Evolutionary conservation across 2,329 filamentous ascomycete species (phyloP), one percentile per base, ranked within the genome.

Genomic region (Diaporthe batatas): DNA sequence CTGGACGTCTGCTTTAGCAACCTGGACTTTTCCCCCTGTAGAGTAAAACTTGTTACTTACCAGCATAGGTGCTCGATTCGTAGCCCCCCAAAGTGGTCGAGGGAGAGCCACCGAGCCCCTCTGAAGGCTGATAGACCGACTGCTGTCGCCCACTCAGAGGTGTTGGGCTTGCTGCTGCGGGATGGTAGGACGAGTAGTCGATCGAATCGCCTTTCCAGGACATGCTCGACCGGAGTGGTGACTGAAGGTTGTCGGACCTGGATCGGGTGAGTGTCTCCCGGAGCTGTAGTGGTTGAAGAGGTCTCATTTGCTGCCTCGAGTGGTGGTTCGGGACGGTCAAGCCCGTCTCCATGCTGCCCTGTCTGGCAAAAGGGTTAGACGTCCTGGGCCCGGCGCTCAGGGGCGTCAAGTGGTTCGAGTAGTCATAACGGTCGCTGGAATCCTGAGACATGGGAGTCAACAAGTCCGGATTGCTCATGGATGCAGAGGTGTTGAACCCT

Each of bases 121-220:
- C 86, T 34, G 58, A 55, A 2, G 85, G 79, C 69, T 86, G 86
- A 73, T 90, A 91, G 42, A 87, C 76, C 36, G 87, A 83, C 57
- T 84, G 83, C 47, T 87, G 86, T 65, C 87, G 82, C 53, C 84
- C 83, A 55, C 81, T 81, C 47, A 87, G 80, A 65, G 82, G 83
- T 23, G 69, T 68, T 4, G 88, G 85, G 77, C 86, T 89, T 8
- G 81, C 78, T 11, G 82, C 81, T 21, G 81, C 82, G 25, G 57
- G 68, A 59, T 86, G 83, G 77, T 89, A 90, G 14, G 83, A 84
- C 14, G 83, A 84, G 78, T 90, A 91, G 76, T 90, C 88, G 72
- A 91, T 85, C 1, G 86, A 83, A 74, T 89, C 88, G 18, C 88
- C 87, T 79, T 91, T 91, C 90, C 90, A 91, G 16, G 89, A 88